These are phyloP conservation scores for Parmelia sp. DNA, from an alignment of 495 filamentous ascomycete genomes.

Conservation along the genomic window DNA sequence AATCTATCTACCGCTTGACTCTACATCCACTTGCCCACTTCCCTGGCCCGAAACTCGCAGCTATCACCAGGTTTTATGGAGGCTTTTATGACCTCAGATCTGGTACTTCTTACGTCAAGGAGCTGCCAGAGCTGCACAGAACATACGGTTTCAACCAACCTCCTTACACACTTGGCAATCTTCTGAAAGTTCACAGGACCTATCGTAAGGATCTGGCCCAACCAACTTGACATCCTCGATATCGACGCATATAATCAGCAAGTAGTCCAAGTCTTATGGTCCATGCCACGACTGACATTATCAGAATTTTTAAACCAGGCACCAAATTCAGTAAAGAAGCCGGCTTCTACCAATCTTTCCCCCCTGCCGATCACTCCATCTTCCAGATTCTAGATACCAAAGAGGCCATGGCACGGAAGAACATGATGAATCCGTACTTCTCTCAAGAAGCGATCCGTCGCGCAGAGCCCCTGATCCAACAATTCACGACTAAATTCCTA, in stretches of 20 bases:
- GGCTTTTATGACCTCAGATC: neutral
- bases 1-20: neutral
- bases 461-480: neutral
- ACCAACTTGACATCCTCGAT: neutral
- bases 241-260: neutral
- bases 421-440: conserved; percentile 1
- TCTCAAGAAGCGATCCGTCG: neutral
- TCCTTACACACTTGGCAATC: neutral
- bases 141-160: neutral
- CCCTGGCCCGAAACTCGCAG: neutral
- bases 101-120: neutral
- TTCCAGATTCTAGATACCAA: neutral
- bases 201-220: neutral
- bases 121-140: neutral
- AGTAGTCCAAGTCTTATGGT: neutral
- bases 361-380: neutral
- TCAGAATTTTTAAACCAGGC: neutral
- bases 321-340: neutral
- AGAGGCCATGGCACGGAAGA: neutral
- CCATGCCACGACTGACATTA: neutral
- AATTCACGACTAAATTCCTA: neutral
- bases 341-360: neutral
- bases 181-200: neutral
- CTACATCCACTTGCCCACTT: neutral
- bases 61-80: neutral